Evolutionary conservation across 192 early-diverging fungal species (phyloP).

Genomic region (Allomyces javanicus): DNA sequence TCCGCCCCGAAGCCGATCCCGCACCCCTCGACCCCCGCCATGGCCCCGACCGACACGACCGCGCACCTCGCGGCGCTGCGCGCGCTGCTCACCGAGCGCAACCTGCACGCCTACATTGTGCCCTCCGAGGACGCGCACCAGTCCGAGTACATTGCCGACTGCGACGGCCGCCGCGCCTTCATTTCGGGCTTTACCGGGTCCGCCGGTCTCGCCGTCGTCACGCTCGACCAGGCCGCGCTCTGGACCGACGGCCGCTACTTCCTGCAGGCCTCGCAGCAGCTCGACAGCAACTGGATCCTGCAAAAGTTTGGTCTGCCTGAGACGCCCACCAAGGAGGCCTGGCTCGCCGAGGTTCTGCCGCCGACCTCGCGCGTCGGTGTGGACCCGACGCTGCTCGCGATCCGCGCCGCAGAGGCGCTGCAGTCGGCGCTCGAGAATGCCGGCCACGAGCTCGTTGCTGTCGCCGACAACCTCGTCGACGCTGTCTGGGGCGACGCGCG

Average conservation of each 20-base stretch:
- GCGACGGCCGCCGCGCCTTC: constrained; percentile 70
- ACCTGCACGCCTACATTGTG: constrained; percentile 47
- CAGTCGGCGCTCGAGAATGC: constrained; percentile 24
- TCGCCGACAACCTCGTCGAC: constrained; percentile 69
- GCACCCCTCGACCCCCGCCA: too few relatives aligned
- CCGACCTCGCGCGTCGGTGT: constrained; percentile 68
- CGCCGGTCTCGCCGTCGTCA: constrained; percentile 82
- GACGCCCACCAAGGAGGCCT: constrained; percentile 77
- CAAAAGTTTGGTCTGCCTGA: constrained; percentile 79
- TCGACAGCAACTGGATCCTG: constrained; percentile 82
- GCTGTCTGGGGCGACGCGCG: constrained; percentile 51
- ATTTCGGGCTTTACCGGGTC: constrained; percentile 97
- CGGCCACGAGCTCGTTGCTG: constrained; percentile 45
- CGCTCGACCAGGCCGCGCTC: constrained; percentile 53
- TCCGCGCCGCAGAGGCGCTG: constrained; percentile 37
- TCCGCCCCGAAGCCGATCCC: too few relatives aligned
- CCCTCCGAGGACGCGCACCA: constrained; percentile 95
- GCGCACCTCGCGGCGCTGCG: constrained; percentile 33
- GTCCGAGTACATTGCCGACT: constrained; percentile 86
- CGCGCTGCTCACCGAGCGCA: constrained; percentile 35
- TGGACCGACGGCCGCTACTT: constrained; percentile 98
- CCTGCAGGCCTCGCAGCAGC: constrained; percentile 78
- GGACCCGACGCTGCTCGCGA: constrained; percentile 68
- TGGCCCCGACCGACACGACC: constrained; percentile 18
- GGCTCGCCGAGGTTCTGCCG: constrained; percentile 51